These are phyloP conservation scores for Mentha longifolia DNA, from an alignment of 257 asterid species.

Conservation along the genomic window DNA sequence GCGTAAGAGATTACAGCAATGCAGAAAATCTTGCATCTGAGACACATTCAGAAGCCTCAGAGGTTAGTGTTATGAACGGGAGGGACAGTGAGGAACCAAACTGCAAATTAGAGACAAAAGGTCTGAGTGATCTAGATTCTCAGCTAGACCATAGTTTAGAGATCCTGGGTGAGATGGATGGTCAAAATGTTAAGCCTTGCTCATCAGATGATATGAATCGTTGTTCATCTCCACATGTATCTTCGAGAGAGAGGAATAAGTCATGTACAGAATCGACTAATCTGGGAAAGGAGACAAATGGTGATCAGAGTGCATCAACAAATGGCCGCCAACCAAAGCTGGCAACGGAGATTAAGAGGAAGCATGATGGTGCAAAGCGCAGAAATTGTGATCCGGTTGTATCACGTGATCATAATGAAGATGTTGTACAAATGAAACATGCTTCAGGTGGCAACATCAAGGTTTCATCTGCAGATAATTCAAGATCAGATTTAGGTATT, in stretches of 20 bases:
- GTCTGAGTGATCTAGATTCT: slow-evolving; percentile 42
- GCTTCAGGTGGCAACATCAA: slow-evolving; percentile 41
- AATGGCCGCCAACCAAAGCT: slow-evolving; percentile 53
- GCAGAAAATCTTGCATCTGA: slow-evolving; percentile 52
- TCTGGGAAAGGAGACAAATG: slow-evolving; percentile 45
- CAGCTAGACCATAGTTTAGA: slow-evolving; percentile 49
- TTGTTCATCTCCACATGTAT: slow-evolving; percentile 40
- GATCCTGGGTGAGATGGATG: slow-evolving; percentile 43
- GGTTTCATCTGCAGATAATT: slow-evolving; percentile 46
- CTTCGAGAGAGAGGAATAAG: slow-evolving; percentile 44
- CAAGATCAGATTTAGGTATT: slow-evolving; percentile 38
- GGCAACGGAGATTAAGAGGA: slow-evolving; percentile 48
- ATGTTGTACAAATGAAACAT: slow-evolving; percentile 28
- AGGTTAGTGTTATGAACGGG: slow-evolving; percentile 40
- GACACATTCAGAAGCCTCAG: slow-evolving; percentile 43
- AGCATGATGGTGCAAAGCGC: slow-evolving; percentile 45
- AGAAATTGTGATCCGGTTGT: slow-evolving; percentile 39
- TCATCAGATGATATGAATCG: slow-evolving; percentile 39
- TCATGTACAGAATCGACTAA: slow-evolving; percentile 41
- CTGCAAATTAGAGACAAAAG: slow-evolving; percentile 45
- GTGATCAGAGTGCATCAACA: slow-evolving; percentile 45
- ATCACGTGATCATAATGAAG: slow-evolving; percentile 44
- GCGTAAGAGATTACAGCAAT: slow-evolving; percentile 48
- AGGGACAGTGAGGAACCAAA: slow-evolving; percentile 37
- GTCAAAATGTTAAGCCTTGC: slow-evolving; percentile 43